Conservation (phyloP, 2,329 filamentous ascomycete genomes). For the Bisporella sp. region DNA sequence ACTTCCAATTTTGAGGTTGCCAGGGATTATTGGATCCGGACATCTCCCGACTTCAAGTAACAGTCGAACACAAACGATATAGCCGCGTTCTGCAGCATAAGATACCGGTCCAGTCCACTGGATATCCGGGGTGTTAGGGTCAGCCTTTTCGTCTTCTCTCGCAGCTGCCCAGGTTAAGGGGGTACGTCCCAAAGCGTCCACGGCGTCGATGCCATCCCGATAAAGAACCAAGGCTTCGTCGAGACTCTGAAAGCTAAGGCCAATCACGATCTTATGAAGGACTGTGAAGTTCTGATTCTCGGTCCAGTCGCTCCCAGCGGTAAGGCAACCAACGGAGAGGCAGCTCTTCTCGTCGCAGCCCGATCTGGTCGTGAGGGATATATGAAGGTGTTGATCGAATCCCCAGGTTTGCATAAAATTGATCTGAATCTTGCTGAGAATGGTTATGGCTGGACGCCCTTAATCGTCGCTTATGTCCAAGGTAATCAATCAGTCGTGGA, state of each 20-base stretch:
- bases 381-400: too few relatives aligned
- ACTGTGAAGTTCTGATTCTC: constrained; percentile 8
- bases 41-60: constrained; percentile 8
- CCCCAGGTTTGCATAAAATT: too few relatives aligned
- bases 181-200: constrained; percentile 7
- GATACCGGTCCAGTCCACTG: constrained; percentile 4
- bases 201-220: constrained; percentile 1
- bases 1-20: constrained; percentile 5
- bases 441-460: too few relatives aligned
- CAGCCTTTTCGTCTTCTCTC: constrained; percentile 6
- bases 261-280: constrained; percentile 8
- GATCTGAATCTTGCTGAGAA: too few relatives aligned
- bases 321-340: neutral
- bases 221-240: constrained; percentile 2
- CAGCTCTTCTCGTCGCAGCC: too few relatives aligned
- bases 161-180: constrained; percentile 7
- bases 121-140: constrained; percentile 7
- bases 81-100: constrained; percentile 2
- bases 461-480: too few relatives aligned
- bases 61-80: constrained; percentile 6
- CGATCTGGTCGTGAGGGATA: too few relatives aligned
- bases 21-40: constrained; percentile 5
- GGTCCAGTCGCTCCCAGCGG: constrained; percentile 4
- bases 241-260: neutral
- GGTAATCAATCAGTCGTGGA: too few relatives aligned